These are phyloP conservation scores for Volvariella surrecta DNA, from an alignment of 1,284 basidiomycete genomes.

Conservation along the genomic window DNA sequence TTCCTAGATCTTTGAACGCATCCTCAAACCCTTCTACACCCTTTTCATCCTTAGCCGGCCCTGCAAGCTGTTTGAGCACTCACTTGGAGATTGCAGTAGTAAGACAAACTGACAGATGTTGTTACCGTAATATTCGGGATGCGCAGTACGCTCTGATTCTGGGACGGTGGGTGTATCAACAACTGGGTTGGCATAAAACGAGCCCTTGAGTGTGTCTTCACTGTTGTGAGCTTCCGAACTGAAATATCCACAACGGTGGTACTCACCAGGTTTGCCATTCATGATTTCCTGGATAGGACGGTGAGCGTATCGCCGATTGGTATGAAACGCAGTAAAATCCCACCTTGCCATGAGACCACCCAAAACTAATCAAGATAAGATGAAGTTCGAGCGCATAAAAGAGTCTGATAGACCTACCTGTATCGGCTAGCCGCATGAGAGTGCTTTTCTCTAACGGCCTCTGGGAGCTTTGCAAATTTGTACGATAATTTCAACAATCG, in stretches of 20 bases:
- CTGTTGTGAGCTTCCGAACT: not conserved
- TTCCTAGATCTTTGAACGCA: constrained; percentile 79
- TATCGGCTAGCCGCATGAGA: constrained; percentile 60
- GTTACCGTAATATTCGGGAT: constrained; percentile 73
- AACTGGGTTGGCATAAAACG: constrained; percentile 86
- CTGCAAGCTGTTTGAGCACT: constrained; percentile 24
- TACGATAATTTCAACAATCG: constrained; percentile 66
- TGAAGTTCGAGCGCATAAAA: constrained; percentile 3
- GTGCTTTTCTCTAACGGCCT: constrained; percentile 58
- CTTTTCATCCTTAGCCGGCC: constrained; percentile 58
- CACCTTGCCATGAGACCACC: constrained; percentile 91
- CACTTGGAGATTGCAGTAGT: not conserved
- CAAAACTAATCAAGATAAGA: constrained; percentile 49
- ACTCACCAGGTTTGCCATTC: constrained; percentile 78
- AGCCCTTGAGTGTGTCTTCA: constrained; percentile 79
- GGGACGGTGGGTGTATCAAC: constrained; percentile 56
- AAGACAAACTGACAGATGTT: constrained; percentile 56
- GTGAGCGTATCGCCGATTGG: not conserved
- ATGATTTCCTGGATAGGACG: constrained; percentile 68
- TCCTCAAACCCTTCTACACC: constrained; percentile 71
- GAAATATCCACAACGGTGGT: not conserved
- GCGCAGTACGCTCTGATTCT: constrained; percentile 36
- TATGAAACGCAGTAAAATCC: constrained; percentile 6
- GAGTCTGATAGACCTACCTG: constrained; percentile 36
- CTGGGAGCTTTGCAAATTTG: constrained; percentile 65